phyloP scores from a whole-genome alignment of 2,329 filamentous ascomycete species.

The Fusarium sp. region DNA sequence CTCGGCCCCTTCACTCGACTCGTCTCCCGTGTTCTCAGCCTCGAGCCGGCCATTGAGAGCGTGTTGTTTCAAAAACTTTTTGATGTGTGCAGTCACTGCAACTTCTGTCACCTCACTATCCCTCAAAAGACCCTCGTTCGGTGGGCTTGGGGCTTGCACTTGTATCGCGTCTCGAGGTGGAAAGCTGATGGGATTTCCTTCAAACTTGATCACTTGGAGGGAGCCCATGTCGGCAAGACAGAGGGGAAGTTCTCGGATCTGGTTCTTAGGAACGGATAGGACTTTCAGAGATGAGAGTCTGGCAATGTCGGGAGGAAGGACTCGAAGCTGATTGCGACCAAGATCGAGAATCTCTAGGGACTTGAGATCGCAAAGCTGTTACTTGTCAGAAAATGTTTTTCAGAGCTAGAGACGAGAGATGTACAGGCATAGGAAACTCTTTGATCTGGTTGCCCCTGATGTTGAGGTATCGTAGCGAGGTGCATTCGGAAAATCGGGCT shows the following conservation, averaged over 20 bases:
- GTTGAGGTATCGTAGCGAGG: slow-evolving; percentile 82
- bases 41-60: slow-evolving; percentile 65
- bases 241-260: slow-evolving; percentile 84
- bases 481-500: slow-evolving; percentile 78
- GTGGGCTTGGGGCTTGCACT: slow-evolving; percentile 65
- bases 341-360: slow-evolving; percentile 94
- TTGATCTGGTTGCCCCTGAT: slow-evolving; percentile 80
- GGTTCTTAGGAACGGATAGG: slow-evolving; percentile 87
- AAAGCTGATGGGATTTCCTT: slow-evolving; percentile 87
- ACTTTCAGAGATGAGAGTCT: slow-evolving; percentile 89
- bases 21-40: slow-evolving; percentile 68
- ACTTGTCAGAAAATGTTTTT: slow-evolving; percentile 39
- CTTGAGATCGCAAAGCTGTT: slow-evolving; percentile 84
- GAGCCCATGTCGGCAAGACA: slow-evolving; percentile 92
- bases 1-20: slow-evolving; percentile 80
- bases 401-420: slow-evolving; percentile 19
- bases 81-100: slow-evolving; percentile 70
- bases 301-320: slow-evolving; percentile 82
- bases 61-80: slow-evolving; percentile 69
- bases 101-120: slow-evolving; percentile 75
- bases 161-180: slow-evolving; percentile 79
- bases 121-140: slow-evolving; percentile 63
- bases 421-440: slow-evolving; percentile 70
- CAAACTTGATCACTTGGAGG: slow-evolving; percentile 88
- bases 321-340: slow-evolving; percentile 85